A percentile compares a stretch with the other conserved stretches of the same genome.
These are phyloP conservation scores for Lasiodiplodia hormozganensis DNA, from an alignment of 2,329 filamentous ascomycete species.

Conservation along the genomic window DNA sequence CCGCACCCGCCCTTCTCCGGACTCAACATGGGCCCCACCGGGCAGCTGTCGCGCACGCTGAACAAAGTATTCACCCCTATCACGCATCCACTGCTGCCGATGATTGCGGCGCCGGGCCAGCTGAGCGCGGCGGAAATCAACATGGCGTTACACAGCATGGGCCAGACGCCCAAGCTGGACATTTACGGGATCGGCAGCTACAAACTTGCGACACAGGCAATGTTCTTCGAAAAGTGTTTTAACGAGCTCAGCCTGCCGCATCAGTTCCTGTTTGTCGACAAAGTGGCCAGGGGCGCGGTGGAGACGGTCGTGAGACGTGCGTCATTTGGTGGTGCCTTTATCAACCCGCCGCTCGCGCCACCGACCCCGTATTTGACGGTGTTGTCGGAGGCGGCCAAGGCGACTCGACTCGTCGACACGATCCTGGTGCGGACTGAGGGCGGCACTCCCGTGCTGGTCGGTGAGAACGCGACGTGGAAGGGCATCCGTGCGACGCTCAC, in stretches of 20 bases:
- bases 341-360: conserved; percentile 73
- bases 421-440: conserved; percentile 68
- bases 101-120: conserved; percentile 85
- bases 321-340: conserved; percentile 81
- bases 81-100: conserved; percentile 81
- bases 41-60: conserved; percentile 81
- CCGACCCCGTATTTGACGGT: conserved; percentile 66
- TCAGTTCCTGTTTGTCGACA: conserved; percentile 76
- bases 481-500: conserved; percentile 83
- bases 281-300: conserved; percentile 55
- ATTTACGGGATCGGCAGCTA: conserved; percentile 82
- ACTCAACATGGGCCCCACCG: conserved; percentile 86
- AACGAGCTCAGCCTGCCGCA: conserved; percentile 80
- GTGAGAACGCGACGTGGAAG: conserved; percentile 86
- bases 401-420: conserved; percentile 83
- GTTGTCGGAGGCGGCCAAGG: conserved; percentile 76
- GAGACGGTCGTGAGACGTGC: conserved; percentile 75
- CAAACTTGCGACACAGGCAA: conserved; percentile 68
- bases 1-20: conserved; percentile 76
- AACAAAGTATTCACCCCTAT: conserved; percentile 90
- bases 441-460: conserved; percentile 44
- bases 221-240: conserved; percentile 77
- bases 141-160: conserved; percentile 76
- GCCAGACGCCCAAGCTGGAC: conserved; percentile 78
- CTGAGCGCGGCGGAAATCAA: conserved; percentile 88